Evolutionary conservation across 108 stramenopile species (phyloP).

Genomic region (Chaetoceros muelleri): DNA sequence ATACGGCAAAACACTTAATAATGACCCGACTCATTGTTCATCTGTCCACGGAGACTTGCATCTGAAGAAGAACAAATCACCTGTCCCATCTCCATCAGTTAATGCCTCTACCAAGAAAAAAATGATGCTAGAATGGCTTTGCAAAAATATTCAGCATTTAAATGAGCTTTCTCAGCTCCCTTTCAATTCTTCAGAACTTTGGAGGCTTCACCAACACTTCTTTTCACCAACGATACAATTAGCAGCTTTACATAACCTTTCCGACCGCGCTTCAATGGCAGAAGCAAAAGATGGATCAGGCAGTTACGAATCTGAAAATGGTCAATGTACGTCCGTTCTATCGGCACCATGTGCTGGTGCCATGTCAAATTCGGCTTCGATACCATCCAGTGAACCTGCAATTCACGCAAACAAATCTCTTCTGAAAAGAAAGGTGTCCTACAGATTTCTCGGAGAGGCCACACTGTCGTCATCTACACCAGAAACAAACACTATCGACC

Average conservation of each 20-base stretch:
- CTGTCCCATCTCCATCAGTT: no score
- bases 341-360: neutral
- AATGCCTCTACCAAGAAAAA: slow-evolving; percentile 32
- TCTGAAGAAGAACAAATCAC: no score
- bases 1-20: no score
- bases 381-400: slow-evolving; percentile 30
- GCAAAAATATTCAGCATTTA: slow-evolving; percentile 48
- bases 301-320: no score
- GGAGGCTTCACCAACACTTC: slow-evolving; percentile 67
- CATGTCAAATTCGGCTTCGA: neutral
- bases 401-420: slow-evolving; percentile 19
- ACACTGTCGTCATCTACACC: slow-evolving; percentile 3
- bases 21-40: no score
- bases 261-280: slow-evolving; percentile 6
- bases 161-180: slow-evolving; percentile 61
- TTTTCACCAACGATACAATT: slow-evolving; percentile 69
- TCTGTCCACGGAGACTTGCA: no score
- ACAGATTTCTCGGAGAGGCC: slow-evolving; percentile 58
- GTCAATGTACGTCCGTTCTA: neutral
- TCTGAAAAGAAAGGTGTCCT: slow-evolving; percentile 71
- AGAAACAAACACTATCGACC: neutral
- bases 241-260: slow-evolving; percentile 18
- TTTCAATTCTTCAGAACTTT: slow-evolving; percentile 57
- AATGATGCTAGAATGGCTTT: slow-evolving; percentile 70
- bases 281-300: no score